Evolutionary conservation across 2,329 filamentous ascomycete genomes (phyloP), one percentile per base, ranked within the genome.

Genomic region (Ophiostoma fasciatum): DNA sequence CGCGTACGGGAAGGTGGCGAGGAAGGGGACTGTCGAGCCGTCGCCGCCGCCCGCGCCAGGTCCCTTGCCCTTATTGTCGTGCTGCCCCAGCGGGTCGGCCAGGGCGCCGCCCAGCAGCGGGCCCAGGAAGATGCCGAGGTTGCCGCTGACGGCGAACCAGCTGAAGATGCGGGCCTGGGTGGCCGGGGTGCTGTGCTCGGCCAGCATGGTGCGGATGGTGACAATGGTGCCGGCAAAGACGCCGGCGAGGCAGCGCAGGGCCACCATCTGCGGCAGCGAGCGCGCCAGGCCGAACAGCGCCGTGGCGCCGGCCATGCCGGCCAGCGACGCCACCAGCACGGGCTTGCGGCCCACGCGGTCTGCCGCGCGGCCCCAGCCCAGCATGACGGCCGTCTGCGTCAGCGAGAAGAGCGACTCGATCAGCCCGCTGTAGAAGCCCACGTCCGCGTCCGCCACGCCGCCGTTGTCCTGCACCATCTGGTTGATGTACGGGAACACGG

Each of bases 401-500:
- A 78, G 58, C 3, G 75, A 81, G 57, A 87, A 88, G 21, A 84
- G 57, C 28, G 71, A 71, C 59, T 78, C 74, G 50, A 88, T 84
- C 11, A 85, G 59, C 3, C 82, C 82, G 39, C 66, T 73, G 60
- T 84, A 88, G 58, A 87, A 88, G 2, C 82, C 82, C 4, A 84
- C 73, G 51, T 84, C 76, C n/a, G 66, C 58, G 30, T 71, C 60
- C 2, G 63, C 53, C 3, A 88, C 56, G 10, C 62, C 49, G 9
- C 79, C 80, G 40, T 75, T 78, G 38, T 69, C 62, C 53, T 71
- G 61, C 26, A 82, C 74, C 82, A 88, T 88, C 49, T 78, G 63
- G 48, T 76, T 82, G 55, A 90, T 70, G 56, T 81, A 88, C 1
- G 82, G 79, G 48, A 88, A 81, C 52, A 88, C 83, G 51, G 67